These are phyloP conservation scores for Colletotrichum sp. DNA, from an alignment of 2,329 filamentous ascomycete species.

Conservation along the genomic window DNA sequence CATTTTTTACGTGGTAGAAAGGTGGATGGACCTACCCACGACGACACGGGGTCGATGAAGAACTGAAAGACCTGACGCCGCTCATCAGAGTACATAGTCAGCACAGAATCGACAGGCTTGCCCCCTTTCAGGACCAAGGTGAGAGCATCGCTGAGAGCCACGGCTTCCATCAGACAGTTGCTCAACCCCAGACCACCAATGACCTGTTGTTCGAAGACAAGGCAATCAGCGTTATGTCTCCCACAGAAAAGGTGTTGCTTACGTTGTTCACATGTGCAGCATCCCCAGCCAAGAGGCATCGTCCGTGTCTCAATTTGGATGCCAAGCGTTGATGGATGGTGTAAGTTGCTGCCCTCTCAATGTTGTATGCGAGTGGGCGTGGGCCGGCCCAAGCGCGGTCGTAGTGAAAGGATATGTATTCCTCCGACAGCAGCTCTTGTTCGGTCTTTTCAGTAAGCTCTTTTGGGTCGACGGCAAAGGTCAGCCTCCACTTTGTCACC, in stretches of 20 bases:
- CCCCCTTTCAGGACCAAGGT: neutral
- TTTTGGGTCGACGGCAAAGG: neutral
- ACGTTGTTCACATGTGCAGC: neutral
- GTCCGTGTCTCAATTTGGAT: neutral
- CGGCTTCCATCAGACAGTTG: neutral
- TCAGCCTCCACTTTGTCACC: neutral
- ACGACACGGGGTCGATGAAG: neutral
- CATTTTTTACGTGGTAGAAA: neutral
- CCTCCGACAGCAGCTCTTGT: neutral
- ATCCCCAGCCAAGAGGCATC: neutral
- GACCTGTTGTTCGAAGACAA: neutral
- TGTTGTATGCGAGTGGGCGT: neutral
- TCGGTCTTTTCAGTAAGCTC: neutral
- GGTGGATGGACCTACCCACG: neutral
- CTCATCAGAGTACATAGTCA: neutral
- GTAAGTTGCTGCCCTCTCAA: neutral
- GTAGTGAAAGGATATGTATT: neutral
- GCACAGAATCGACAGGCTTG: neutral
- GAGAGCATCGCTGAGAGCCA: neutral
- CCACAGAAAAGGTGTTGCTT: neutral
- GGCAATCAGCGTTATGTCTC: neutral
- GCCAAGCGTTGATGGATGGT: neutral
- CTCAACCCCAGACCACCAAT: neutral
- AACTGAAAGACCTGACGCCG: neutral
- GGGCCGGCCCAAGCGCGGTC: neutral